Evolutionary conservation across 768 basidiomycete genomes (phyloP).

Genomic region (Hygrocybe coccinea): DNA sequence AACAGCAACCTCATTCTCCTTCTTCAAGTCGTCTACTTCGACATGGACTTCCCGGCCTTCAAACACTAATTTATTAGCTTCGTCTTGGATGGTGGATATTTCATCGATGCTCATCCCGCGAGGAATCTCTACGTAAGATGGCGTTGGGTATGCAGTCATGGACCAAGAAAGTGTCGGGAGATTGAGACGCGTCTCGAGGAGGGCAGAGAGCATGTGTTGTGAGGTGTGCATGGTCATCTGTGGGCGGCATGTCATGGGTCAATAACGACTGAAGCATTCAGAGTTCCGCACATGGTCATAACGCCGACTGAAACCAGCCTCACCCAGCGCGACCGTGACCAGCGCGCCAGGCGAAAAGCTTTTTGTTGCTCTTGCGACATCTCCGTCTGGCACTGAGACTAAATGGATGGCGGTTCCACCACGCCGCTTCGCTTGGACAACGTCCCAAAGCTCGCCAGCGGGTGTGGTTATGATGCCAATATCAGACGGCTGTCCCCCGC

Average conservation of each 20-base stretch:
- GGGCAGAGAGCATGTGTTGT: slow-evolving; percentile 76
- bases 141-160: slow-evolving; percentile 59
- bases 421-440: slow-evolving; percentile 61
- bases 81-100: slow-evolving; percentile 53
- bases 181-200: slow-evolving; percentile 60
- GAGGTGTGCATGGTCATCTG: slow-evolving; percentile 84
- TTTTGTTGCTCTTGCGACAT: slow-evolving; percentile 37
- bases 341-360: slow-evolving; percentile 47
- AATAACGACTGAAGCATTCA: neutral
- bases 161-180: slow-evolving; percentile 80
- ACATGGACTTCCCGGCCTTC: slow-evolving; percentile 64
- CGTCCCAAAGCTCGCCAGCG: slow-evolving; percentile 49
- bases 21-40: slow-evolving; percentile 67
- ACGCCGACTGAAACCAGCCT: slow-evolving; percentile 58
- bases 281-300: slow-evolving; percentile 61
- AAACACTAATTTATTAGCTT: slow-evolving; percentile 63
- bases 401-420: slow-evolving; percentile 77
- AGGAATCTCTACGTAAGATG: slow-evolving; percentile 74
- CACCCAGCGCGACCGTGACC: slow-evolving; percentile 51
- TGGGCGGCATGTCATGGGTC: neutral
- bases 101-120: slow-evolving; percentile 62
- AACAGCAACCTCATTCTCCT: slow-evolving; percentile 29
- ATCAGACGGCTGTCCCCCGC: slow-evolving; percentile 77
- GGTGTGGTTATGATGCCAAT: slow-evolving; percentile 50
- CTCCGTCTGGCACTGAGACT: slow-evolving; percentile 39